Base-by-base conservation (phyloP, 306 rosid species). In the Rosa lucieae region DNA sequence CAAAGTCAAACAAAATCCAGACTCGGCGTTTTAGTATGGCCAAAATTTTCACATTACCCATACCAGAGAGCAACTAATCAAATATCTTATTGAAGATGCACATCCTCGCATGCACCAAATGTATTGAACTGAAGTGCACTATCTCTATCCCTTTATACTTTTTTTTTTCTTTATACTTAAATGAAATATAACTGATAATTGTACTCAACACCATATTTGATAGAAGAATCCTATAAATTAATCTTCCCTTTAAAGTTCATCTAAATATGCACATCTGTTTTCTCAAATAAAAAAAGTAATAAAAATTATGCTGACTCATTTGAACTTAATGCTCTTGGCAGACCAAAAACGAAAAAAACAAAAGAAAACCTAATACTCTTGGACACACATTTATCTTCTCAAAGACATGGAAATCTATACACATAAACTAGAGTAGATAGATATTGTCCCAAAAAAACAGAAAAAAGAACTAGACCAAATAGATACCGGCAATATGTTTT, bases 401-500 rank as follows among this genome's bases (percentile, higher is more conserved):
- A 35, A 12, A 9, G 44, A 4, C 51, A 10, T 73, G 13, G 39
- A 71, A 53, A 62, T 23, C 29, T 43, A 78, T 32, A 20, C 8
- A 1, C 26, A 55, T 55, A n/a, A 55, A 18, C 10, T 6, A 20
- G 6, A 55, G 61, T 23, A 1, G 26, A 55, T 6, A 55, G 6
- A 55, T 5, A 52, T 53, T 53, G 59, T 53, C 59, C 55, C 46
- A 6, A 6, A 43, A 53, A 18, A 6, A 18, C 4, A 2, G 12
- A 8, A 8, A 55, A 58, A 9, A 21, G 32, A 49, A 14, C 55
- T 49, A 49, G 55, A 49, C 5, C 12, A 78, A 20, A 26, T 43
- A 39, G 5, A 62, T 32, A 84, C 53, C 14, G 74, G 56, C 39
- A 84, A 78, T 4, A 18, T 59, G 20, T 15, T 26, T 78, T 14